Evolutionary conservation across 352 stramenopile genomes (phyloP), one percentile per base, ranked within the genome.

Genomic region (Globisporangium abappressorium): DNA sequence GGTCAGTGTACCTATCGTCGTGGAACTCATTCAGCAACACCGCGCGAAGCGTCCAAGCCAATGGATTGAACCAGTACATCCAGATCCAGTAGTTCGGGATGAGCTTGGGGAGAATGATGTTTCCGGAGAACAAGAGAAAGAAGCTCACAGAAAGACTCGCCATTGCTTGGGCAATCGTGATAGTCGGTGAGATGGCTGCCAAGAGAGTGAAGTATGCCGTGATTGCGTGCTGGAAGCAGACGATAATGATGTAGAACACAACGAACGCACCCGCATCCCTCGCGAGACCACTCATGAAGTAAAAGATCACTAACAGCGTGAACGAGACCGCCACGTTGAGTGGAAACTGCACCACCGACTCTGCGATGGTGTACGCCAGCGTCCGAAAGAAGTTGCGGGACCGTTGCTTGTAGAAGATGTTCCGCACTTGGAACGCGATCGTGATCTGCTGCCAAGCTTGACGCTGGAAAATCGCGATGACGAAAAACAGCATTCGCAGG

Each of bases 341-440:
- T 26, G 65, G 65, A 3, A 70, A 14, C 28, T 70, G 65, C 2
- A 65, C 65, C 9, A 65, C 2, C 2, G 43, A 56, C 22, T 67
- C 57, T 9, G 81, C 90, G 58, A 97, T 84, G 9, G 89, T 71
- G 62, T 97, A 97, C 28, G 87, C 89, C 9, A 74, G 77, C 12
- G 91, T 91, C 3, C 87, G 82, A 69, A 95, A 97, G 65, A 97
- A 98, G 78, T 97, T 97, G 26, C 81, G 79, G 43, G 90, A 77
- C 0, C 82, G 78, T 38, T 96, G 90, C 70, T 95, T 96, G 79
- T 96, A 96, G 72, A 93, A 97, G 0, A 96, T 87, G 8, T 78
- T 78, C 15, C 90, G 84, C 38, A 95, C 26, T 80, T 84, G 77
- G 60, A 87, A 87, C n/a, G 73, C 69, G 33, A 91, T 88, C 24